A percentile compares a stretch with the other conserved stretches of the same genome.
Evolutionary conservation across 2,329 filamentous ascomycete species (phyloP).

Genomic region (Aphanocladium album): DNA sequence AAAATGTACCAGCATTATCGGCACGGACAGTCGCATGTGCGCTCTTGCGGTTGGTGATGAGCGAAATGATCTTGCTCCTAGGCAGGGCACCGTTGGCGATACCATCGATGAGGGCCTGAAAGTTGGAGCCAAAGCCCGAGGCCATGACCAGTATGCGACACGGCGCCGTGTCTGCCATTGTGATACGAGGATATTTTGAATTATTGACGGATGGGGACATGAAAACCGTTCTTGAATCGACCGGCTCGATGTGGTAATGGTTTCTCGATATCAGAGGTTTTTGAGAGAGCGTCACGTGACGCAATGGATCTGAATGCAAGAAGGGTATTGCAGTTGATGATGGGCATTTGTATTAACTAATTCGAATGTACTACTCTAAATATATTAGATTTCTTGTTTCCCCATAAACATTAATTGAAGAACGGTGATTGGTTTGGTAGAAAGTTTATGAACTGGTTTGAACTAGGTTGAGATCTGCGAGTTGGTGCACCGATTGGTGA

Average conservation of each 20-base stretch:
- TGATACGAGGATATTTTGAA: neutral
- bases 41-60: constrained; percentile 45
- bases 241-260: neutral
- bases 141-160: constrained; percentile 63
- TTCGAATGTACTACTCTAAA: no score
- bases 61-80: constrained; percentile 38
- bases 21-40: constrained; percentile 40
- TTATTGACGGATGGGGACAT: neutral
- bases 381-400: no score
- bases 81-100: constrained; percentile 35
- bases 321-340: no score
- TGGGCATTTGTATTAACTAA: no score
- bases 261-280: neutral
- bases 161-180: constrained; percentile 14
- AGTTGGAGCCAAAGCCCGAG: constrained; percentile 70
- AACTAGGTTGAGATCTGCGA: no score
- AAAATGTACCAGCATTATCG: constrained; percentile 35
- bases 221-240: neutral
- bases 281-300: neutral
- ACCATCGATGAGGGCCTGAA: constrained; percentile 64
- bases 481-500: no score
- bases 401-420: no score
- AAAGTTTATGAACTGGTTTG: no score
- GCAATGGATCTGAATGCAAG: neutral
- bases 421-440: no score